These are phyloP conservation scores for Delonix regia DNA, from an alignment of 306 rosid species.

Conservation along the genomic window DNA sequence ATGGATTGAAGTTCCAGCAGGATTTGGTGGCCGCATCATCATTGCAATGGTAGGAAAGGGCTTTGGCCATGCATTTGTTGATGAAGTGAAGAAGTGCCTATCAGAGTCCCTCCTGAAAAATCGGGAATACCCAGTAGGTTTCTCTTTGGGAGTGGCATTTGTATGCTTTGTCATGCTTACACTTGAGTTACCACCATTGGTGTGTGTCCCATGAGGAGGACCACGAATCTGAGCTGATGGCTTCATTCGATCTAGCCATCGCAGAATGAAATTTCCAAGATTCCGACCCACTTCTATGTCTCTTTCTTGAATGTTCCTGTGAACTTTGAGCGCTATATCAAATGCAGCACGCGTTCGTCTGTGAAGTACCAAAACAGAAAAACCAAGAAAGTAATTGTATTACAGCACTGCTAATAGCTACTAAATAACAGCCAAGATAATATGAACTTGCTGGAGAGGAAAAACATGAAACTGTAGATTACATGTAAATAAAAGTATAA, in stretches of 20 bases:
- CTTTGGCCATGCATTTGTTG: constrained; percentile 47
- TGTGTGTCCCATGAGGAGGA: constrained; percentile 29
- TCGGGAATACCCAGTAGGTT: constrained; percentile 46
- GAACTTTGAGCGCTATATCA: constrained; percentile 70
- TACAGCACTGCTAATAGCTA: background rate
- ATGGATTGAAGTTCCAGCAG: constrained; percentile 62
- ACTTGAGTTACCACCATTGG: constrained; percentile 36
- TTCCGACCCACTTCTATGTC: constrained; percentile 87
- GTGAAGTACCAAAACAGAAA: constrained; percentile 34
- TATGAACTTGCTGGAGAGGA: background rate
- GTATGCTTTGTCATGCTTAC: constrained; percentile 41
- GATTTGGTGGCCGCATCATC: constrained; percentile 59
- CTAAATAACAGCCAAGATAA: background rate
- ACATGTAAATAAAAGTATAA: background rate
- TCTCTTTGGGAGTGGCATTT: constrained; percentile 42
- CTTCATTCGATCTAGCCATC: constrained; percentile 74
- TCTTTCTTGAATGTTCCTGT: constrained; percentile 75
- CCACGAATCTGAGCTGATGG: constrained; percentile 88
- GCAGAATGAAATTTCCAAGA: constrained; percentile 76
- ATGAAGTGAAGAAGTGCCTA: constrained; percentile 64
- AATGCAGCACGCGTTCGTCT: constrained; percentile 79
- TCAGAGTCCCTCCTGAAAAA: constrained; percentile 51
- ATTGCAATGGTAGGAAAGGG: constrained; percentile 59
- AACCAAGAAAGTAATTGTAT: background rate
- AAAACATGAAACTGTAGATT: constrained; percentile 6